Base-by-base conservation (phyloP, 1,139 yeast genomes). In the Pichia sp. region DNA sequence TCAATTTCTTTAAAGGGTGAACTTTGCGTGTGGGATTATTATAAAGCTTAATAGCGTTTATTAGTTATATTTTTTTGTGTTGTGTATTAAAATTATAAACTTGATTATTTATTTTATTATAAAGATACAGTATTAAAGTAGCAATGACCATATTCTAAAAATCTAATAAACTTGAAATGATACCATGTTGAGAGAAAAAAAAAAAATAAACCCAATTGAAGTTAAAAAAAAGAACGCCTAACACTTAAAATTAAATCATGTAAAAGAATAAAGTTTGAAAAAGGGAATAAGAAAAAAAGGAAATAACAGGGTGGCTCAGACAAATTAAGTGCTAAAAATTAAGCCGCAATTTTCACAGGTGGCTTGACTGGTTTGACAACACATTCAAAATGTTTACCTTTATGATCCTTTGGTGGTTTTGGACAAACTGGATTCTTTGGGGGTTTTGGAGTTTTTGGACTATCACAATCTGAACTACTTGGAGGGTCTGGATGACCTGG, bases 1-100 rank as follows among this genome's bases (percentile, higher is more conserved):
- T 68, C 79, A 0, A 61, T 73, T 2, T 68, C 78, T 7, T 56
- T 70, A 40, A 68, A 70, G 50, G 79, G 80, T 3, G 58, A 60
- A 2, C 54, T 69, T 3, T 56, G 59, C 26, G 51, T 71, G 8
- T 70, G 73, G 72, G 66, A 65, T 37, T 51, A 59, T 34, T 25
- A 16, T 20, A 22, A 6, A 20, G 20, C 15, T 20, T 20, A 43
- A 24, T n/a, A n/a, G n/a, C n/a, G n/a, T n/a, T n/a, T n/a, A 6
- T 4, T 25, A 25, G n/a, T 1, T 4, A 24, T 16, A 11, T 16
- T 18, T 16, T 26, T 34, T 26, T 40, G 23, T 45, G 18, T 27
- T 24, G 32, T 36, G 48, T 38, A 20, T 29, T 29, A 36, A 42
- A 29, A 36, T 36, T 36, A 36, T 36, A 15, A 23, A 23, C 7